These are phyloP conservation scores for Mytilinidion resinicola DNA, from an alignment of 495 filamentous ascomycete species.

Conservation along the genomic window DNA sequence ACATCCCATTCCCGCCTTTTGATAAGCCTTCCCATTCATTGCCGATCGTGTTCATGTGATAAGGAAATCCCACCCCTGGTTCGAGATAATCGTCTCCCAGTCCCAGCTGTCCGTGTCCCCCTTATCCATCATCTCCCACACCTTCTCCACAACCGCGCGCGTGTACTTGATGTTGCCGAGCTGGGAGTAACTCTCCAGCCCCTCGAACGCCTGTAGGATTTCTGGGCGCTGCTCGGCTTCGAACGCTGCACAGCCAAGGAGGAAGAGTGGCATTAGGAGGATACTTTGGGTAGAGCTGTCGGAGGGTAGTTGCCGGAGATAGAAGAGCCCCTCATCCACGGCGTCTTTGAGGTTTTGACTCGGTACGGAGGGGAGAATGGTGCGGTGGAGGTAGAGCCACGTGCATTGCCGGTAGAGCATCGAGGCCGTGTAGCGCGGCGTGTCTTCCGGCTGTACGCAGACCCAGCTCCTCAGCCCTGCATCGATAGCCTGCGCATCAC, in stretches of 20 bases:
- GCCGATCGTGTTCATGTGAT: slow-evolving; percentile 48
- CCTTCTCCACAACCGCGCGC: slow-evolving; percentile 63
- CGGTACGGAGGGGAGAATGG: slow-evolving; percentile 66
- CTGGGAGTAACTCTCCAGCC: slow-evolving; percentile 68
- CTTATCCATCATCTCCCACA: slow-evolving; percentile 78
- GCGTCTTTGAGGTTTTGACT: slow-evolving; percentile 64
- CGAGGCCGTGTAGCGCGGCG: slow-evolving; percentile 66
- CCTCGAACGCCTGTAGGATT: slow-evolving; percentile 60
- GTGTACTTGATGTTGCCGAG: slow-evolving; percentile 76
- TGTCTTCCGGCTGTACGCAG: slow-evolving; percentile 61
- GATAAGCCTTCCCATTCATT: no score
- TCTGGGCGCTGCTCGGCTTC: slow-evolving; percentile 59
- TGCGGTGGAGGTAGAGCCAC: slow-evolving; percentile 85
- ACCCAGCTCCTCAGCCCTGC: slow-evolving; percentile 69
- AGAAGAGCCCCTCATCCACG: slow-evolving; percentile 69
- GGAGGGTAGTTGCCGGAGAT: slow-evolving; percentile 55
- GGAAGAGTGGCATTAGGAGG: slow-evolving; percentile 79
- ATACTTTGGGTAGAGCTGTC: slow-evolving; percentile 65
- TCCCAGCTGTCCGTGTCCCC: slow-evolving; percentile 76
- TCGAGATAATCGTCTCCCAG: slow-evolving; percentile 75
- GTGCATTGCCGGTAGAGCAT: slow-evolving; percentile 84
- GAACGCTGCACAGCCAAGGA: slow-evolving; percentile 85
- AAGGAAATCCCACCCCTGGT: slow-evolving; percentile 77
- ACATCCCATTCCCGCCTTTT: no score
- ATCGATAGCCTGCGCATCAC: slow-evolving; percentile 72